Evolutionary conservation across 1,139 yeast species (phyloP), one percentile per base, ranked within the genome.

Genomic region (Entelexis paramagnoliae): DNA sequence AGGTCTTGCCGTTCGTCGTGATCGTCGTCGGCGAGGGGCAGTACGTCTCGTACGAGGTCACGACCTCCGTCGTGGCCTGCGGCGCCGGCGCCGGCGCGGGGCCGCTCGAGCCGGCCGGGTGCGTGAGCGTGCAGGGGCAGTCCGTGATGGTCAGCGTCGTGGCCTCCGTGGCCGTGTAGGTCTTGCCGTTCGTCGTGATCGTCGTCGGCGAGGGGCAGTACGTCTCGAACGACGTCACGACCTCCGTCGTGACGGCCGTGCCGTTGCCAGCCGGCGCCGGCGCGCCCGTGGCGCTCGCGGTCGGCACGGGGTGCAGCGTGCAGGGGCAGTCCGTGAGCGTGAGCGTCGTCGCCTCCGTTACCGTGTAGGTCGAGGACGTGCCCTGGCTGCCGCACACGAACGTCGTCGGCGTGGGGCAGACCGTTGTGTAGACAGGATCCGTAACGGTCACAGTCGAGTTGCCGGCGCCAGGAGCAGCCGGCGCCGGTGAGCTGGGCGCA

Each of bases 91-190:
- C 10, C 29, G 24, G 19, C 41, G 38, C 28, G n/a, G n/a, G n/a
- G n/a, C n/a, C n/a, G n/a, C n/a, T n/a, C n/a, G n/a, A n/a, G n/a
- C n/a, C n/a, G 22, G 20, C 26, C 14, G 32, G 10, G 35, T 70
- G 68, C 62, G 77, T 73, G 60, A 79, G 65, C 60, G 83, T 76
- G 72, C 86, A 80, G 40, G 72, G 72, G 65, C 72, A 68, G 67
- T 68, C 66, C 58, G 73, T 70, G 66, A 69, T 63, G 59, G 74
- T 71, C 54, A 71, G 57, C 56, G 74, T 69, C 59, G 72, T 68
- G 58, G 74, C 68, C 56, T 56, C 65, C 54, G 74, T 64, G 59
- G 69, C 72, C 52, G 70, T 65, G 64, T 65, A 66, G 58, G 72
- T 69, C 59, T 60, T 55, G 65, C 62, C 64, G 61, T 64, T 64